Evolutionary conservation across 176 grass and related monocot genomes (phyloP).

Genomic region (Oryza meyeriana): DNA sequence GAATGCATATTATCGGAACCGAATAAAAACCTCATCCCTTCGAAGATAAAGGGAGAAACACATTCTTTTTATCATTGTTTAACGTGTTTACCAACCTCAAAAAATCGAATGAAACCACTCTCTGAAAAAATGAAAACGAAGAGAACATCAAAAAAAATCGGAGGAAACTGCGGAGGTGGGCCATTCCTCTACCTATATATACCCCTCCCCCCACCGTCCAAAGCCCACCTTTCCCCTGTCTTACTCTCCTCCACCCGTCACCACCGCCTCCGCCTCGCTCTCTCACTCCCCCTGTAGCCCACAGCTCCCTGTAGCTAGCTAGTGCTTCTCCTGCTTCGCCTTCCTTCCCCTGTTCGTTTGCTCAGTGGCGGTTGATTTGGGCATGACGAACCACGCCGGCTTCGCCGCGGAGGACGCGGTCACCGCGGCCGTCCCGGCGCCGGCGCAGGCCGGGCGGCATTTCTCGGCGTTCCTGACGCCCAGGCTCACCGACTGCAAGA

Average conservation of each 20-base stretch:
- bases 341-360: not conserved
- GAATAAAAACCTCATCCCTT: not conserved
- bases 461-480: conserved; percentile 17
- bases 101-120: not conserved
- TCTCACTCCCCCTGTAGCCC: not conserved
- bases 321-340: too few relatives aligned
- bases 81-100: not conserved
- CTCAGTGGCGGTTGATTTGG: not conserved
- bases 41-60: not conserved
- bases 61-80: not conserved
- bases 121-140: not conserved
- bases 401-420: conserved; percentile 42
- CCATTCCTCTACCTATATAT: conserved; percentile 32
- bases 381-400: conserved; percentile 58
- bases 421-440: conserved; percentile 1
- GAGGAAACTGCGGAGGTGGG: not conserved
- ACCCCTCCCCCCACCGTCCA: not conserved
- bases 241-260: not conserved
- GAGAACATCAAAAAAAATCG: not conserved
- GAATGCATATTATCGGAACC: not conserved
- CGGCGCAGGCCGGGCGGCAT: conserved; percentile 21
- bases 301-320: not conserved
- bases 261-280: not conserved
- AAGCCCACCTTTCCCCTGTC: not conserved
- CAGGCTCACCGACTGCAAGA: conserved; percentile 30